Evolutionary conservation across 768 basidiomycete genomes (phyloP).

Genomic region (Mycena albidolilacea): DNA sequence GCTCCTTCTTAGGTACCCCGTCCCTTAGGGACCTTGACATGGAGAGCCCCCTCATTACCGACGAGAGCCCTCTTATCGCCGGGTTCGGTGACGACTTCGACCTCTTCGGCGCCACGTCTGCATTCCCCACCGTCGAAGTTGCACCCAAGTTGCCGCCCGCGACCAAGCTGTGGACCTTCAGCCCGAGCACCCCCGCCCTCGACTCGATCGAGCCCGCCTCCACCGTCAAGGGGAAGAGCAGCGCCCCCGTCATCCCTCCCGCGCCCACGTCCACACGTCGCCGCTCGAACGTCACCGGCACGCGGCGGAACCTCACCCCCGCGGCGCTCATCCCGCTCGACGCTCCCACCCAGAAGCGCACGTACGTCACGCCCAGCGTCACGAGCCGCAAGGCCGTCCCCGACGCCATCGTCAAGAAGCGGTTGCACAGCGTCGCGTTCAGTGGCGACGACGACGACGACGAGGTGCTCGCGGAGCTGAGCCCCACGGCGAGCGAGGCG

Average conservation of each 20-base stretch:
- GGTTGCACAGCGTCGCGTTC: slow-evolving; percentile 54
- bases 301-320: slow-evolving; percentile 69
- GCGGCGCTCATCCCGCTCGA: slow-evolving; percentile 63
- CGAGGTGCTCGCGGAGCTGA: slow-evolving; percentile 41
- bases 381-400: slow-evolving; percentile 75
- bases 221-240: not conserved
- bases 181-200: slow-evolving; percentile 31
- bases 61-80: slow-evolving; percentile 25
- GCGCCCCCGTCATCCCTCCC: slow-evolving; percentile 28
- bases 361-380: slow-evolving; percentile 64
- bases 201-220: slow-evolving; percentile 27
- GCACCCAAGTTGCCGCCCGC: slow-evolving; percentile 24
- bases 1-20: slow-evolving; percentile 31
- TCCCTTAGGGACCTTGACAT: slow-evolving; percentile 21
- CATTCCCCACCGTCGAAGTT: not conserved
- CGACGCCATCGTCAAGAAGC: slow-evolving; percentile 61
- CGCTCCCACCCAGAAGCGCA: slow-evolving; percentile 73
- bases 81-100: not conserved
- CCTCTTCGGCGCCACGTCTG: slow-evolving; percentile 26
- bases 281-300: slow-evolving; percentile 50
- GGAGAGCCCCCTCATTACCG: slow-evolving; percentile 28
- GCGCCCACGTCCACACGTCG: slow-evolving; percentile 7
- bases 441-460: slow-evolving; percentile 53
- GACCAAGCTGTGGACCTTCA: slow-evolving; percentile 25
- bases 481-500: slow-evolving; percentile 54